A percentile compares a stretch with the other conserved stretches of the same genome.
Evolutionary conservation across 2,329 filamentous ascomycete species (phyloP).

Genomic region (Onygenales sp.): DNA sequence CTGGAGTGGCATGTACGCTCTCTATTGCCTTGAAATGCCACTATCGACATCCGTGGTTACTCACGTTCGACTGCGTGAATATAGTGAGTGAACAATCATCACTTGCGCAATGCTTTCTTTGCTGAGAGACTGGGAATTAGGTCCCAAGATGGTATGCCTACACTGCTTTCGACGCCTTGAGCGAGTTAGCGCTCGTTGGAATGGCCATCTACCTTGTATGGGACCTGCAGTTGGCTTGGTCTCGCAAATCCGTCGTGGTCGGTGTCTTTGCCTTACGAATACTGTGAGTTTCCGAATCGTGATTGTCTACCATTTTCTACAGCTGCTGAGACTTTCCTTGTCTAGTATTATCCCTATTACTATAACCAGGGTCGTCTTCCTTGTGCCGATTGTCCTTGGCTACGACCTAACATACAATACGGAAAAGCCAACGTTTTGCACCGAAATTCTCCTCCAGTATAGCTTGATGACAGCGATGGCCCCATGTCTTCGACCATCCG

Average conservation of each 20-base stretch:
- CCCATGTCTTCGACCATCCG: constrained; percentile 20
- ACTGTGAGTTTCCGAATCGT: constrained; percentile 18
- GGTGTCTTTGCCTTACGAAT: constrained; percentile 28
- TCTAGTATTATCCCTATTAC: constrained; percentile 23
- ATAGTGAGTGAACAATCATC: constrained; percentile 1
- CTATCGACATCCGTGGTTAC: constrained; percentile 3
- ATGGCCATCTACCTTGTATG: constrained; percentile 26
- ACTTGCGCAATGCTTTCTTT: not conserved
- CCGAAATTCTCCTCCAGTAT: constrained; percentile 31
- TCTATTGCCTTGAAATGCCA: constrained; percentile 13
- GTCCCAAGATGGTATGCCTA: constrained; percentile 27
- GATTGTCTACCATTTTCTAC: not conserved
- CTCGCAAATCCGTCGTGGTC: constrained; percentile 25
- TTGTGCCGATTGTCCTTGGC: constrained; percentile 16
- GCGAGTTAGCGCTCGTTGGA: constrained; percentile 22
- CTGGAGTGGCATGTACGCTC: constrained; percentile 15
- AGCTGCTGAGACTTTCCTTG: not conserved
- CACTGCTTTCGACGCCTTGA: constrained; percentile 30
- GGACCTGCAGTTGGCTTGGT: constrained; percentile 26
- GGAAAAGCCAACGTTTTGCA: constrained; percentile 24
- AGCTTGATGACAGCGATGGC: constrained; percentile 34
- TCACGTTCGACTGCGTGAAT: constrained; percentile 4
- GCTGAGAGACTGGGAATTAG: not conserved
- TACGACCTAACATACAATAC: constrained; percentile 23
- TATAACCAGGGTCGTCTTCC: constrained; percentile 25